A percentile compares a stretch with the other conserved stretches of the same genome.
phyloP scores from a whole-genome alignment of 352 stramenopile species.

The Globisporangium canariense region DNA sequence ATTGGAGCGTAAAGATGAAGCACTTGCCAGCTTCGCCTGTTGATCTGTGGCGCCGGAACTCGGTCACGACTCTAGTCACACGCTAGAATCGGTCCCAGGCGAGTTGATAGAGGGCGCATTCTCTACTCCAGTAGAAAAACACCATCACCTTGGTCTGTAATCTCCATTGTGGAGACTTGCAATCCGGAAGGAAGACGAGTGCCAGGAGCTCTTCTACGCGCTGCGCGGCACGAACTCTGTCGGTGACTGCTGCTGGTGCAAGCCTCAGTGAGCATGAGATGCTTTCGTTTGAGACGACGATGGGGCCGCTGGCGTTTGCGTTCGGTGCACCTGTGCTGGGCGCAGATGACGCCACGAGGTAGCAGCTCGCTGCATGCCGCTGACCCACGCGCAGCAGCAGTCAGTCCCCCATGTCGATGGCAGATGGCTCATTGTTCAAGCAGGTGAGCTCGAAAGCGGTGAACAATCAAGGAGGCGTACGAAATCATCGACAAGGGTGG shows the following conservation, averaged over 20 bases:
- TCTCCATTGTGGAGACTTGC: no score
- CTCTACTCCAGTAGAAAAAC: no score
- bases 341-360: constrained; percentile 1
- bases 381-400: constrained; percentile 7
- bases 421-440: background rate
- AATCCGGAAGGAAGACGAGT: no score
- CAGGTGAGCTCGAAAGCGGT: constrained; percentile 9
- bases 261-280: background rate
- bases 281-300: background rate
- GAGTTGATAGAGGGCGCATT: no score
- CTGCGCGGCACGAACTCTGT: background rate
- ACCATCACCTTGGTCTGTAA: no score
- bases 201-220: no score
- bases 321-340: constrained; percentile 9
- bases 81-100: no score
- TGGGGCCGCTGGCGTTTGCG: constrained; percentile 11
- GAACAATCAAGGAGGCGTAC: constrained; percentile 61
- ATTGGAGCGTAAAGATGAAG: no score
- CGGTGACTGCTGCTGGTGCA: background rate
- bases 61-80: no score
- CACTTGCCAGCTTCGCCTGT: no score
- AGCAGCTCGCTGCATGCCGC: background rate
- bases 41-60: no score
- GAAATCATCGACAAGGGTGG: constrained; percentile 73
- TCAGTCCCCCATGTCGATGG: background rate